Conservation (phyloP, 257 asterid species). For the Lantana camara region DNA sequence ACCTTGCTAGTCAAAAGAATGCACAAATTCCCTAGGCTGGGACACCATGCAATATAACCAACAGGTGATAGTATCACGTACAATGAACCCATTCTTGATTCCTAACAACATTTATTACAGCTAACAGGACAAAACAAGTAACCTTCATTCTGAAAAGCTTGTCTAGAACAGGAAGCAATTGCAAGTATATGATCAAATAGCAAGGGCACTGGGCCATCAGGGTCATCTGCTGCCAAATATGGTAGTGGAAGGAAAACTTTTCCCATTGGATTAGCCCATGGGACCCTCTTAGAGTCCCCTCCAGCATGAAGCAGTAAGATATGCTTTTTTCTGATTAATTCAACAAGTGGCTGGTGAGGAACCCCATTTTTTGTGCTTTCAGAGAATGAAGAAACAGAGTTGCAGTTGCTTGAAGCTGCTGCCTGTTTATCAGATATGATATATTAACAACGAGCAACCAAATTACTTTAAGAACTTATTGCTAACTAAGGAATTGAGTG, state of each 20-base stretch:
- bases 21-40: conserved; percentile 19
- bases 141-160: conserved; percentile 85
- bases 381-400: conserved; percentile 37
- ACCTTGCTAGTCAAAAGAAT: conserved; percentile 8
- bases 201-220: conserved; percentile 90
- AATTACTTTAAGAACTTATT: background rate
- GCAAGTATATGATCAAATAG: conserved; percentile 98
- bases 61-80: conserved; percentile 31
- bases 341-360: conserved; percentile 48
- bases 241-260: conserved; percentile 97
- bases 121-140: conserved; percentile 36
- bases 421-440: conserved; percentile 47
- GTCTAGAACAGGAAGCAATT: conserved; percentile 89
- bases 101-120: conserved; percentile 33
- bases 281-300: conserved; percentile 98
- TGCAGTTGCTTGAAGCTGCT: conserved; percentile 38
- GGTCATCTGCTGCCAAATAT: conserved; percentile 88
- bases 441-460: conserved; percentile 23
- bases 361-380: conserved; percentile 39
- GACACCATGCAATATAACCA: conserved; percentile 26
- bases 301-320: conserved; percentile 93
- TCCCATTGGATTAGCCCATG: conserved; percentile 99
- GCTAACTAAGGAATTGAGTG: conserved; percentile 7
- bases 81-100: conserved; percentile 32
- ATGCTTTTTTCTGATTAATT: conserved; percentile 69